Conservation (phyloP, 164 flowering plant species). For the Hamamelis virginiana region DNA sequence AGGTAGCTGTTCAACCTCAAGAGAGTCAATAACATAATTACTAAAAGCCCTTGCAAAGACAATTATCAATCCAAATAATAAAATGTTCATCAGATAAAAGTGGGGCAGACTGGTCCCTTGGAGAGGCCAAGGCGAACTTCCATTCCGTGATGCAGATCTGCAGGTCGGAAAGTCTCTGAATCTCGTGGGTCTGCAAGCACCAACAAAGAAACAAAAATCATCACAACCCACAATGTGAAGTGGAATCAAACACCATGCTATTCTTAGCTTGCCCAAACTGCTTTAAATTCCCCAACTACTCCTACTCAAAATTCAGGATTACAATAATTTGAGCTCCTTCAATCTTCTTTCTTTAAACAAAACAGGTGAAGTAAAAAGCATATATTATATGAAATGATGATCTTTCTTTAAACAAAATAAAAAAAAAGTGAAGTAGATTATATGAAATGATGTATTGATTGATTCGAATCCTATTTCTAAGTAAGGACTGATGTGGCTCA, state of each 20-base stretch:
- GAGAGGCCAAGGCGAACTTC: constrained; percentile 83
- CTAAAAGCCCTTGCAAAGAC: background rate
- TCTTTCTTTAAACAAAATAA: no score
- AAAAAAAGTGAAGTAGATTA: no score
- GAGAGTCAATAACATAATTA: background rate
- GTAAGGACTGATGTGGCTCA: no score
- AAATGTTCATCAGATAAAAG: constrained; percentile 57
- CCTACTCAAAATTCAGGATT: no score
- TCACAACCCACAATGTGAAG: background rate
- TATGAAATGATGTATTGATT: no score
- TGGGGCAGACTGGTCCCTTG: constrained; percentile 73
- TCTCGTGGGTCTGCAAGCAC: constrained; percentile 76
- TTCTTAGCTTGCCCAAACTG: background rate
- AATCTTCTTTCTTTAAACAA: no score
- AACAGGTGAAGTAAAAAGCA: no score
- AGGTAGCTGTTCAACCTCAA: background rate
- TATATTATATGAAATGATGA: no score
- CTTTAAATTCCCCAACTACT: no score
- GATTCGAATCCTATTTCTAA: no score
- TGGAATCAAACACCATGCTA: background rate
- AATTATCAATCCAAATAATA: background rate
- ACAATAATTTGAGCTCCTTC: no score
- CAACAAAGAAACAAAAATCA: constrained; percentile 1
- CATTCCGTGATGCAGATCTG: constrained; percentile 90
- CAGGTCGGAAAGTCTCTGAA: constrained; percentile 62